A percentile compares a stretch with the other conserved stretches of the same genome.
Conservation (phyloP, 371 early-diverging fungal species). For the Entomophthora muscae region DNA sequence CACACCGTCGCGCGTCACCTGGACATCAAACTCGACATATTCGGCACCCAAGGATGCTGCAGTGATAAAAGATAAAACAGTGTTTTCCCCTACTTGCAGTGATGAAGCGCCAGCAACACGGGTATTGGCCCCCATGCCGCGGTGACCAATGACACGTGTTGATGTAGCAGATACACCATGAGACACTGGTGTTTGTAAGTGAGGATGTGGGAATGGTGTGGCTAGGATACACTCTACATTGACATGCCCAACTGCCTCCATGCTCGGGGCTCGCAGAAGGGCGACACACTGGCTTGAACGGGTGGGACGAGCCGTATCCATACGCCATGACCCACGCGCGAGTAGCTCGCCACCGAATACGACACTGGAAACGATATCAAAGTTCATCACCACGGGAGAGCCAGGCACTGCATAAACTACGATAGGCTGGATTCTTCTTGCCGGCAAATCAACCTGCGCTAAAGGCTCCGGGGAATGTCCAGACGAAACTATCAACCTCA, state of each 20-base stretch:
- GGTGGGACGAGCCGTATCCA: constrained; percentile 21
- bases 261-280: constrained; percentile 26
- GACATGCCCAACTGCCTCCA: constrained; percentile 39
- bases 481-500: constrained; percentile 38
- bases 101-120: constrained; percentile 18
- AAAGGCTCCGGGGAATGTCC: constrained; percentile 38
- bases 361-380: constrained; percentile 46
- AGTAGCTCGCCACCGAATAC: constrained; percentile 24
- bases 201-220: constrained; percentile 38
- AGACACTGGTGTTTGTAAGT: constrained; percentile 20
- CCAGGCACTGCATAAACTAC: constrained; percentile 29
- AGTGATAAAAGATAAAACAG: constrained; percentile 72
- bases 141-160: constrained; percentile 81
- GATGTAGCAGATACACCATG: constrained; percentile 41
- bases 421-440: constrained; percentile 34
- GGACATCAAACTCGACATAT: constrained; percentile 94
- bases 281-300: constrained; percentile 28
- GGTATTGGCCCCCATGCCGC: constrained; percentile 85
- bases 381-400: constrained; percentile 33
- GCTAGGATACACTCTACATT: constrained; percentile 43
- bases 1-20: constrained; percentile 77
- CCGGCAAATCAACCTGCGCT: constrained; percentile 38
- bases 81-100: constrained; percentile 87
- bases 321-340: constrained; percentile 35
- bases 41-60: constrained; percentile 77